Base-by-base conservation (phyloP, 352 stramenopile genomes). In the Hyaloperonospora arabidopsidis region DNA sequence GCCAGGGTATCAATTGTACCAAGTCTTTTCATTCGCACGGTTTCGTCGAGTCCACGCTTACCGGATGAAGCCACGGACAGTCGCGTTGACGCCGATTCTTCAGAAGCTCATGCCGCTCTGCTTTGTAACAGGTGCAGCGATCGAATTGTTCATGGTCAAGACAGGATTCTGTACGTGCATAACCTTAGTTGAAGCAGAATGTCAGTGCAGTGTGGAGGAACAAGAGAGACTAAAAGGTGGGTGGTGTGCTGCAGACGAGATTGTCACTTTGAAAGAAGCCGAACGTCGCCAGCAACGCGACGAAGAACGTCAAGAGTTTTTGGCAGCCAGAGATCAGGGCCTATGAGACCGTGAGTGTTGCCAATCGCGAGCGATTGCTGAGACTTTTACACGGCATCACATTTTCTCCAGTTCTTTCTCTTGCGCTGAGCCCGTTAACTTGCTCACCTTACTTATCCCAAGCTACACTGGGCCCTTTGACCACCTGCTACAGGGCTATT, bases 141-240 rank as follows among this genome's bases (percentile, higher is more conserved):
- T 95, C 71, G 85, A 95, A 67, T 38, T 79, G 12, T 93, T 95
- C 57, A 95, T 95, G 85, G 84, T 95, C 65, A 91, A 93, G 54
- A 91, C 83, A 0, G 83, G 80, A 28, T 93, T 93, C 60, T 93
- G 83, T 93, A 65, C 60, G 83, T 50, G 19, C 4, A 4, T 46
- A 10, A 19, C 36, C 8, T 32, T 4, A 32, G 25, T 32, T 32
- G 25, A 32, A 32, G 25, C 25, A 32, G 25, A 32, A 29, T 21
- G 28, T 59, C 17, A 23, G 44, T 17, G 40, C 11, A 14, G 14
- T 40, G 18, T 6, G 15, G 12, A 15, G 3, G 13, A 25, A 36
- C 39, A 14, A 22, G 34, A 29, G 46, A 59, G 25, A 49, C 47
- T 60, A 65, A 39, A 15, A 45, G 36, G 22, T 60, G 40, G 43